Conservation (phyloP, 108 stramenopile species). For the Cylindrotheca fusiformis region DNA sequence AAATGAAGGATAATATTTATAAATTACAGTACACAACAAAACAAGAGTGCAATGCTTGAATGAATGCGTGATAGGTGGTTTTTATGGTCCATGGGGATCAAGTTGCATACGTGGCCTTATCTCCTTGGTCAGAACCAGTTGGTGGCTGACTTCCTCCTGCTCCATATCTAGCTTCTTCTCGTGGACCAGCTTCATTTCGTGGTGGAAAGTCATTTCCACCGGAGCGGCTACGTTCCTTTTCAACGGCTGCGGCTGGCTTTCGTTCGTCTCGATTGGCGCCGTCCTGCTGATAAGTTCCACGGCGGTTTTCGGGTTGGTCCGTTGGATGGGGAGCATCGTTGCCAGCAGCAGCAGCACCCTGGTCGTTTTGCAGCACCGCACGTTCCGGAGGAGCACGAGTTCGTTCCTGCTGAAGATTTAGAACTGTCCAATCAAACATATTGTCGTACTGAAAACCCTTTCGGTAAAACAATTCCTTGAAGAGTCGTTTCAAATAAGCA, state of each 20-base stretch:
- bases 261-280: slow-evolving; percentile 3
- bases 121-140: no score
- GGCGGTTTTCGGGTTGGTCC: slow-evolving; percentile 15
- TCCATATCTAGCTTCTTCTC: no score
- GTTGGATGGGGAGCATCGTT: neutral
- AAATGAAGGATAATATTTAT: no score
- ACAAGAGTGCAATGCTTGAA: no score
- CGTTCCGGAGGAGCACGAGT: slow-evolving; percentile 76
- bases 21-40: no score
- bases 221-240: slow-evolving; percentile 30
- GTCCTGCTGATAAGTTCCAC: slow-evolving; percentile 1
- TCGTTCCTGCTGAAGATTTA: slow-evolving; percentile 92
- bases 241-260: slow-evolving; percentile 9
- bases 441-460: slow-evolving; percentile 99
- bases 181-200: no score
- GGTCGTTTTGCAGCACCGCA: slow-evolving; percentile 22
- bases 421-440: slow-evolving; percentile 99
- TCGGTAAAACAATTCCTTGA: slow-evolving; percentile 96
- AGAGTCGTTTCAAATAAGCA: slow-evolving; percentile 96
- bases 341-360: no score
- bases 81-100: no score
- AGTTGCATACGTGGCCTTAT: no score
- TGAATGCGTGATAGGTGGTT: no score
- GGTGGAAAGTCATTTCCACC: slow-evolving; percentile 30
- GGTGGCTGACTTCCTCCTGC: no score